Conservation (phyloP, 495 filamentous ascomycete species). For the Daldinia decipiens region DNA sequence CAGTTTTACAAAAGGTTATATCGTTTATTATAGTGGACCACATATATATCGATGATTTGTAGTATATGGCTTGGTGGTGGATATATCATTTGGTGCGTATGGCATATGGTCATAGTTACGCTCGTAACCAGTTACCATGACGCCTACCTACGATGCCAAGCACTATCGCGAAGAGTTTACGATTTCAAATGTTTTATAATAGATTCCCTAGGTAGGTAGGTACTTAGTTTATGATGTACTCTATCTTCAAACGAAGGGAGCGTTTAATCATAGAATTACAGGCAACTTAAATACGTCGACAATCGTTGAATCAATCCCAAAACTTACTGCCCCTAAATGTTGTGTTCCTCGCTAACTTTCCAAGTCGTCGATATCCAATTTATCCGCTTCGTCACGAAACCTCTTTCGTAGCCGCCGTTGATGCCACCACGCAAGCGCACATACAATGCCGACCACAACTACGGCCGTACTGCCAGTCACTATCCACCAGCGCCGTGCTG, state of each 20-base stretch:
- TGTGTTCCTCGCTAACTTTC: background rate
- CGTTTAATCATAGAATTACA: background rate
- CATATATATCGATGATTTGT: conserved; percentile 5
- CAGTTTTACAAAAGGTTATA: background rate
- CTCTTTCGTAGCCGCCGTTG: conserved; percentile 48
- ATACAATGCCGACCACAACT: conserved; percentile 44
- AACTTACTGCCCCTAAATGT: background rate
- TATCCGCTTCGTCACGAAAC: conserved; percentile 47
- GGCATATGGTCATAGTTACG: background rate
- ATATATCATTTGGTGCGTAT: background rate
- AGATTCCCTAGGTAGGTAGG: no score
- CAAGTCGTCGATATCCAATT: conserved; percentile 27
- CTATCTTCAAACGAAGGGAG: background rate
- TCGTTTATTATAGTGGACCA: background rate
- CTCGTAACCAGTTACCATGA: background rate
- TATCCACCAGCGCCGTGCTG: conserved; percentile 45
- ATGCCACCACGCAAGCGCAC: conserved; percentile 52
- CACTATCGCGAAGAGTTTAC: background rate
- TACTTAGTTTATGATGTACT: background rate
- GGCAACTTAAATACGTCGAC: background rate
- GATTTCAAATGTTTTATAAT: background rate
- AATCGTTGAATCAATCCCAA: background rate
- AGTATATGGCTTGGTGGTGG: background rate
- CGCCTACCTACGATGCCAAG: background rate
- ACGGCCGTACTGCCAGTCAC: conserved; percentile 45